These are phyloP conservation scores for Verticillium dahliae DNA, from an alignment of 2,329 filamentous ascomycete genomes.

Conservation along the genomic window DNA sequence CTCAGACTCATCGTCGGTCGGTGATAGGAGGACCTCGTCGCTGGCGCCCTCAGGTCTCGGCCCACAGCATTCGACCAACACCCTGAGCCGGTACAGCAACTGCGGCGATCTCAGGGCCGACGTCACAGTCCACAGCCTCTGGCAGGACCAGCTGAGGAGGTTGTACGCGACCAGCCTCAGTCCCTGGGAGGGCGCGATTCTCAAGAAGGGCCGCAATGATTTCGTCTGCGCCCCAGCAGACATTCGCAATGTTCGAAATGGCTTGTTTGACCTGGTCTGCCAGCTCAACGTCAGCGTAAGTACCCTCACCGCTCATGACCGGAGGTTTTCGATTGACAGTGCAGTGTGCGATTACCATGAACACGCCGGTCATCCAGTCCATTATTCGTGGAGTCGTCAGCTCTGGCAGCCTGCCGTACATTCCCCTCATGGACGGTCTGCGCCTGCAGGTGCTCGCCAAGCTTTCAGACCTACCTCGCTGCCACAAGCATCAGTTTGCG, in stretches of 20 bases:
- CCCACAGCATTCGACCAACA: conserved; percentile 8
- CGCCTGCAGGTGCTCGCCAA: conserved; percentile 56
- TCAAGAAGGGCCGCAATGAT: conserved; percentile 43
- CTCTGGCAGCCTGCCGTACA: conserved; percentile 36
- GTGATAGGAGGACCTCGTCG: conserved; percentile 4
- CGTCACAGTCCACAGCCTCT: conserved; percentile 10
- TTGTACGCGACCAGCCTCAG: conserved; percentile 9
- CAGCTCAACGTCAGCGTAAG: conserved; percentile 47
- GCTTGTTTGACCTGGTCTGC: conserved; percentile 35
- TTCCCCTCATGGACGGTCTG: conserved; percentile 51
- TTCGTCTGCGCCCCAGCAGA: conserved; percentile 33
- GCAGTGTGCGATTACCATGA: conserved; percentile 61
- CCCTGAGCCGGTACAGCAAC: conserved; percentile 8
- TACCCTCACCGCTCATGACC: conserved; percentile 1
- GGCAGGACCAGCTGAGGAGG: conserved; percentile 11
- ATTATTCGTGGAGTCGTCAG: conserved; percentile 42
- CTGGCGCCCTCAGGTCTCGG: background rate
- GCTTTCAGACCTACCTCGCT: conserved; percentile 48
- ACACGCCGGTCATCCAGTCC: conserved; percentile 56
- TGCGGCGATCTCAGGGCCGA: conserved; percentile 10
- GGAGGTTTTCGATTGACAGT: background rate
- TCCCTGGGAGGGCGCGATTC: conserved; percentile 45
- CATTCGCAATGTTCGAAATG: conserved; percentile 29
- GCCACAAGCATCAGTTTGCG: conserved; percentile 60
- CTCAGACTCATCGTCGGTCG: conserved; percentile 1